A percentile compares a stretch with the other conserved stretches of the same genome.
Evolutionary conservation across 345 rosid genomes (phyloP).

Genomic region (Abelmoschus esculentus): DNA sequence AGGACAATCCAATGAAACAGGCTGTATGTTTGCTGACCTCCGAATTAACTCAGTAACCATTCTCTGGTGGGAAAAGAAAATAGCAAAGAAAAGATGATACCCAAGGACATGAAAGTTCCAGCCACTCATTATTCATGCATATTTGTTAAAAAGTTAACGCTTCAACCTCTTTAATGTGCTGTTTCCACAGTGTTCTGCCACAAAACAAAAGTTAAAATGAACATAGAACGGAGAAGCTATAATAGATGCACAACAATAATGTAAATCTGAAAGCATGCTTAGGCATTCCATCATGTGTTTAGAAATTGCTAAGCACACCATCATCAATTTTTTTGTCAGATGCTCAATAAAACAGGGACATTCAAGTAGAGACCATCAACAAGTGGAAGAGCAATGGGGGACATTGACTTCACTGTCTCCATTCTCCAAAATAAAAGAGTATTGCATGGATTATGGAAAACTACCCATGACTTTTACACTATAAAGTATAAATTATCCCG

Average conservation of each 20-base stretch:
- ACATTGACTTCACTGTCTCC: neutral
- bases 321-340: neutral
- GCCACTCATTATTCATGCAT: constrained; percentile 1
- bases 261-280: neutral
- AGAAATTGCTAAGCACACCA: neutral
- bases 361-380: neutral
- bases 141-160: neutral
- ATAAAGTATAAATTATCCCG: neutral
- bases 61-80: neutral
- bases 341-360: neutral
- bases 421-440: neutral
- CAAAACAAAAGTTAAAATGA: constrained; percentile 4
- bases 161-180: neutral
- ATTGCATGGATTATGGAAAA: neutral
- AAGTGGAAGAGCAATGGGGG: neutral
- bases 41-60: neutral
- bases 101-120: neutral
- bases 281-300: neutral
- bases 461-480: neutral
- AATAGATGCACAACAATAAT: neutral
- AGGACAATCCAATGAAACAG: constrained; percentile 1
- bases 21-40: neutral
- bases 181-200: constrained; percentile 11
- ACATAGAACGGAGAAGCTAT: neutral
- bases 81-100: neutral